Evolutionary conservation across 495 filamentous ascomycete genomes (phyloP).

Genomic region (Hypoxylon cercidicola): DNA sequence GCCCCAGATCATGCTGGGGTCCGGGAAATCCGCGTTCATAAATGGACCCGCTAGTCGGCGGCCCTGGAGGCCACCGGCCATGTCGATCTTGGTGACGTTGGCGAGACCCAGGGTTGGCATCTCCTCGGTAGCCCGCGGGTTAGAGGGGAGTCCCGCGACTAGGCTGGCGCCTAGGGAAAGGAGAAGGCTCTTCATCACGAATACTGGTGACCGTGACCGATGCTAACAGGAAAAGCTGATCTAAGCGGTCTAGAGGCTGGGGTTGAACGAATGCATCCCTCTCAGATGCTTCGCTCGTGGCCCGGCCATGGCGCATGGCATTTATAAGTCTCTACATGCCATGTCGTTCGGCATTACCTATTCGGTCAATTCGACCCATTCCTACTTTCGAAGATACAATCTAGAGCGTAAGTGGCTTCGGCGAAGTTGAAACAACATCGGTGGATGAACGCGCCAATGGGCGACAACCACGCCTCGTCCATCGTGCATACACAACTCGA

Average conservation of each 20-base stretch:
- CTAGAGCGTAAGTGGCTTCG: conserved; percentile 8
- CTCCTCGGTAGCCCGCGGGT: conserved; percentile 10
- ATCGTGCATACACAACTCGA: background rate
- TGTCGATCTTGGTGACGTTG: conserved; percentile 43
- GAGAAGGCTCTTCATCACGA: conserved; percentile 43
- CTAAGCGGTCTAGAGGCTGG: background rate
- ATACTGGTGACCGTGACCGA: background rate
- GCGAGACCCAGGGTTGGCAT: conserved; percentile 41
- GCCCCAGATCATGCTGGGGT: conserved; percentile 44
- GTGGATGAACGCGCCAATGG: conserved; percentile 20
- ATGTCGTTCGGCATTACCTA: conserved; percentile 21
- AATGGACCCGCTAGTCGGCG: conserved; percentile 36
- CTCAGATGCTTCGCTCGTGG: background rate
- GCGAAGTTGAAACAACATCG: conserved; percentile 26
- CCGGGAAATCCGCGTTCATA: conserved; percentile 47
- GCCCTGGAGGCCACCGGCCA: conserved; percentile 27
- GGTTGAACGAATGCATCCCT: background rate
- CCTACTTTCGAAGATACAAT: conserved; percentile 12
- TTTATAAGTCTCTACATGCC: conserved; percentile 16
- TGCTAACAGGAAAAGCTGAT: background rate
- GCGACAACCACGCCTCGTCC: conserved; percentile 24
- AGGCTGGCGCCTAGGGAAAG: conserved; percentile 37
- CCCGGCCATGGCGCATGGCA: conserved; percentile 1
- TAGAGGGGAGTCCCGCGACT: conserved; percentile 37
- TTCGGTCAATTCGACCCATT: conserved; percentile 24